A percentile compares a stretch with the other conserved stretches of the same genome.
Conservation (phyloP, 2,329 filamentous ascomycete genomes). For the Hypomyces perniciosus region DNA sequence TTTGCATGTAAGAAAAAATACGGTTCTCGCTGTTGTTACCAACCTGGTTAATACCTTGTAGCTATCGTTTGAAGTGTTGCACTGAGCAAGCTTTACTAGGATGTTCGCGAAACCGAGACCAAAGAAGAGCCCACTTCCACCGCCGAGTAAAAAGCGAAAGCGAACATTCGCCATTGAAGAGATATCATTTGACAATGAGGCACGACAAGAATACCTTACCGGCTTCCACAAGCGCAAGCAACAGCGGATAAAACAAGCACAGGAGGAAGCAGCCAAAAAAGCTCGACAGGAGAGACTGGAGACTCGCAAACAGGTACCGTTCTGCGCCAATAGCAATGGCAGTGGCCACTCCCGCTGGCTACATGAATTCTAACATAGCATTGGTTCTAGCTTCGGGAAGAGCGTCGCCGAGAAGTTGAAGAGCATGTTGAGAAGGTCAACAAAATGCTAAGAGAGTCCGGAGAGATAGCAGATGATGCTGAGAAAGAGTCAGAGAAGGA, state of each 20-base stretch:
- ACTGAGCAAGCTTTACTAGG: neutral
- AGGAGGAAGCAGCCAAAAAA: constrained; percentile 71
- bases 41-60: neutral
- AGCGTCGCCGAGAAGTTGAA: constrained; percentile 74
- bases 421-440: constrained; percentile 75
- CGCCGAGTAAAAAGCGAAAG: constrained; percentile 63
- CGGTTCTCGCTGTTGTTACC: neutral
- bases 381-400: constrained; percentile 66
- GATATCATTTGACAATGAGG: constrained; percentile 75
- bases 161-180: constrained; percentile 58
- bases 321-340: neutral
- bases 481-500: constrained; percentile 34
- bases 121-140: constrained; percentile 52
- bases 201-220: constrained; percentile 81
- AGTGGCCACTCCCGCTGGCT: neutral
- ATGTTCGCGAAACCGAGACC: constrained; percentile 54
- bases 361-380: neutral
- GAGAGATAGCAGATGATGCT: constrained; percentile 33
- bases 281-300: constrained; percentile 71
- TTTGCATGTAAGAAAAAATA: neutral
- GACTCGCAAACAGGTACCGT: constrained; percentile 66
- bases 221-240: constrained; percentile 96
- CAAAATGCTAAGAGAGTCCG: constrained; percentile 58
- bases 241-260: constrained; percentile 75
- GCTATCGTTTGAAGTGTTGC: neutral